phyloP scores from a whole-genome alignment of 2,329 filamentous ascomycete genomes.

The Penicillium concentricum region DNA sequence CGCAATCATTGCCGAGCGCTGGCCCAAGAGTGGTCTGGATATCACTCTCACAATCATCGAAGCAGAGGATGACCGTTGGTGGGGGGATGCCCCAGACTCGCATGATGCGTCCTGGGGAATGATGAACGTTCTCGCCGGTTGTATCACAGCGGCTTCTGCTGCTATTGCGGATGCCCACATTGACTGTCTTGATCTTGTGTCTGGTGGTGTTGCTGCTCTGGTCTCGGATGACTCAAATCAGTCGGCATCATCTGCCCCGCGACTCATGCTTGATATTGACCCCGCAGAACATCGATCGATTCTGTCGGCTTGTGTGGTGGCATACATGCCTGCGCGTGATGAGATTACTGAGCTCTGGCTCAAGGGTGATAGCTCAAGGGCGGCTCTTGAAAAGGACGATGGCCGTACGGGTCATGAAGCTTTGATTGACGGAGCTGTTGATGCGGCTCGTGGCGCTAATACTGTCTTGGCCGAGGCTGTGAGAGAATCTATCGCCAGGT shows the following conservation, averaged over 20 bases:
- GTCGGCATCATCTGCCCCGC: slow-evolving; percentile 24
- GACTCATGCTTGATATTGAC: slow-evolving; percentile 71
- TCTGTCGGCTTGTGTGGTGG: slow-evolving; percentile 81
- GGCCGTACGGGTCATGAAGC: slow-evolving; percentile 47
- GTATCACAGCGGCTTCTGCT: slow-evolving; percentile 89
- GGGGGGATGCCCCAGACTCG: slow-evolving; percentile 54
- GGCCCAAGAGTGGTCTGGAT: slow-evolving; percentile 98
- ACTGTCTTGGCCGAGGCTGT: slow-evolving; percentile 62
- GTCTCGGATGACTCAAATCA: slow-evolving; percentile 47
- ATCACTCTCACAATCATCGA: slow-evolving; percentile 90
- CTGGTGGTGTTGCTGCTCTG: slow-evolving; percentile 83
- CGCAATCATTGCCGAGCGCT: slow-evolving; percentile 86
- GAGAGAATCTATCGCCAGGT: slow-evolving; percentile 54
- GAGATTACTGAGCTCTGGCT: slow-evolving; percentile 95
- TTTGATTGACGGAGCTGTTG: slow-evolving; percentile 63
- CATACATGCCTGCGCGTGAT: slow-evolving; percentile 80
- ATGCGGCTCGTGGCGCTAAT: slow-evolving; percentile 60
- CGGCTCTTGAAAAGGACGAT: slow-evolving; percentile 33
- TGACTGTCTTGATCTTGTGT: slow-evolving; percentile 87
- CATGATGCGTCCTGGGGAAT: slow-evolving; percentile 72
- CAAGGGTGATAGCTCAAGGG: slow-evolving; percentile 64
- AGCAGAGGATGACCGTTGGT: slow-evolving; percentile 78
- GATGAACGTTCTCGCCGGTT: slow-evolving; percentile 88
- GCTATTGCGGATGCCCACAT: slow-evolving; percentile 93
- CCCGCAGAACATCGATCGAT: slow-evolving; percentile 76